phyloP scores from a whole-genome alignment of 306 rosid species.

The Neltuma alba region DNA sequence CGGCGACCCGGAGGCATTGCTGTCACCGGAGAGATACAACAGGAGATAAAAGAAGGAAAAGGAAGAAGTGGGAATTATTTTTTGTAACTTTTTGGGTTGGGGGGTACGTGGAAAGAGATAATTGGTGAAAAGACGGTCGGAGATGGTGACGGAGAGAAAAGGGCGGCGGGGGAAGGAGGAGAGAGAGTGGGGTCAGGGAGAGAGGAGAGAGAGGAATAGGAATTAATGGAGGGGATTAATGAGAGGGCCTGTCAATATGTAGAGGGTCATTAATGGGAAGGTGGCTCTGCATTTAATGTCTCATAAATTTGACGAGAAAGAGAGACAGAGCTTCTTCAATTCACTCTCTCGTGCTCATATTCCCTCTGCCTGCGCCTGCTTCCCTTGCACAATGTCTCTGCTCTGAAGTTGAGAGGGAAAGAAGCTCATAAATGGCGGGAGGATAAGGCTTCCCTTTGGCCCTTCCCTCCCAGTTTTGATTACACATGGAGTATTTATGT shows the following conservation, averaged over 20 bases:
- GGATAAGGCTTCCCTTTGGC: too few relatives aligned
- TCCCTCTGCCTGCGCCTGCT: not conserved
- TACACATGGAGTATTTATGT: not conserved
- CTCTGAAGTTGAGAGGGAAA: too few relatives aligned
- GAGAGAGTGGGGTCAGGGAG: slow-evolving; percentile 21
- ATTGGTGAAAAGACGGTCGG: slow-evolving; percentile 44
- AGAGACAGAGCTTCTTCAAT: not conserved
- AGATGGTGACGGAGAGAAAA: slow-evolving; percentile 32
- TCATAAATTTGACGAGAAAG: not conserved
- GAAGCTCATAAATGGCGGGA: too few relatives aligned
- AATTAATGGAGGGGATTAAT: slow-evolving; percentile 41
- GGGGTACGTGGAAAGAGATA: slow-evolving; percentile 59
- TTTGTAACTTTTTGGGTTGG: too few relatives aligned
- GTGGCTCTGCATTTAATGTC: slow-evolving; percentile 40
- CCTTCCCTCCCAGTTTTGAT: not conserved
- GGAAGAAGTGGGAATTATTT: not conserved
- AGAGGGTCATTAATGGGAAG: slow-evolving; percentile 43
- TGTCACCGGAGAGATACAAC: slow-evolving; percentile 89
- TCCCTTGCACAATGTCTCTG: too few relatives aligned
- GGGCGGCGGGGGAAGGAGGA: not conserved
- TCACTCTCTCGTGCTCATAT: not conserved
- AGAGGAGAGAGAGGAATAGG: slow-evolving; percentile 30
- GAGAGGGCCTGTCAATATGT: slow-evolving; percentile 48
- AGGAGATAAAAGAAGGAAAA: slow-evolving; percentile 39
- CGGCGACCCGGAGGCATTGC: slow-evolving; percentile 92